phyloP scores from a whole-genome alignment of 768 basidiomycete species.

The Suillus subalutaceus region DNA sequence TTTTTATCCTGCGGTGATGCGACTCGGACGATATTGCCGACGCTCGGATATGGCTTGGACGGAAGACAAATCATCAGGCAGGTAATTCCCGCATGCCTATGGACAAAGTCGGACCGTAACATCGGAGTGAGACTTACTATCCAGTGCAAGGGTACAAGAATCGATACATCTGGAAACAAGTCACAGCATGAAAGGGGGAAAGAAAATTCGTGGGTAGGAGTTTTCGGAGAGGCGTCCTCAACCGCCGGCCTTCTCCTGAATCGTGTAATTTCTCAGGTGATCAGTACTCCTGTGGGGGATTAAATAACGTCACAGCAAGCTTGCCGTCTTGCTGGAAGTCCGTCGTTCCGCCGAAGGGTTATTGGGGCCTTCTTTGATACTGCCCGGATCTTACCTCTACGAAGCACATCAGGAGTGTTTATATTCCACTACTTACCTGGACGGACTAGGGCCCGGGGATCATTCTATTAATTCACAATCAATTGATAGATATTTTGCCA shows the following conservation, averaged over 20 bases:
- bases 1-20: not conserved
- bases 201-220: not conserved
- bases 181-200: not conserved
- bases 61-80: not conserved
- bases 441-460: not conserved
- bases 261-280: not conserved
- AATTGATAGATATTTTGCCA: not conserved
- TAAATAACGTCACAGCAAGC: not conserved
- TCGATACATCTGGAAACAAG: not conserved
- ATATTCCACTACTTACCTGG: not conserved
- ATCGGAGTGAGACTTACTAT: not conserved
- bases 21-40: not conserved
- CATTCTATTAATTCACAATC: not conserved
- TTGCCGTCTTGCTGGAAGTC: not conserved
- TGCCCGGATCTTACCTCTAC: constrained; percentile 1
- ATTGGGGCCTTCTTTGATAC: not conserved
- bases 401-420: not conserved
- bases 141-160: not conserved
- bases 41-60: not conserved
- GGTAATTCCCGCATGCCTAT: not conserved
- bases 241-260: not conserved
- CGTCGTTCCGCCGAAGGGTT: not conserved
- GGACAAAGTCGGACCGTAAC: not conserved
- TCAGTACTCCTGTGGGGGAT: not conserved
- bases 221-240: not conserved